Conservation (phyloP, 2,329 filamentous ascomycete genomes). For the Zymoseptoria pseudotritici region DNA sequence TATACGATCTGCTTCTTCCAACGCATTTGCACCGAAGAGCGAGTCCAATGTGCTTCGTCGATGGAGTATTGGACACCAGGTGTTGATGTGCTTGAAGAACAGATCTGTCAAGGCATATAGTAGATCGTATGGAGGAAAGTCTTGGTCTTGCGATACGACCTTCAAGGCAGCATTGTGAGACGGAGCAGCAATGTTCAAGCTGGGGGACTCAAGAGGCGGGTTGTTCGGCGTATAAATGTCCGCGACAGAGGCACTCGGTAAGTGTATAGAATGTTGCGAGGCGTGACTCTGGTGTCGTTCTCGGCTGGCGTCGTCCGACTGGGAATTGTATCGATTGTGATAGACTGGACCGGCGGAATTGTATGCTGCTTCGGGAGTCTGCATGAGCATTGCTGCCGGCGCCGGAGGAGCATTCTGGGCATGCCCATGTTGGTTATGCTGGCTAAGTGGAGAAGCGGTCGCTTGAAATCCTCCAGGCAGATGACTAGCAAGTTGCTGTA, state of each 20-base stretch:
- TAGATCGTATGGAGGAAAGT: constrained; percentile 54
- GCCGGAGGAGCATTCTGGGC: constrained; percentile 35
- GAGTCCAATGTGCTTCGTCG: constrained; percentile 69
- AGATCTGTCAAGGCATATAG: constrained; percentile 54
- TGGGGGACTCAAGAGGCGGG: constrained; percentile 51
- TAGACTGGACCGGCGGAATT: constrained; percentile 22
- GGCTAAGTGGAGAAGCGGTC: constrained; percentile 6
- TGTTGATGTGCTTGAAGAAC: constrained; percentile 58
- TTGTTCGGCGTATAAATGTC: constrained; percentile 28
- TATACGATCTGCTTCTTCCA: constrained; percentile 76
- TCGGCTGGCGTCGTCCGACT: constrained; percentile 10
- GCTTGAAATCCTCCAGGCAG: constrained; percentile 15
- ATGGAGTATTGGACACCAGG: constrained; percentile 81
- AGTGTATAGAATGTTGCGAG: constrained; percentile 14
- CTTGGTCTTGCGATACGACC: constrained; percentile 13
- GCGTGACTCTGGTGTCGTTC: constrained; percentile 18
- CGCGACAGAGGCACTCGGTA: constrained; percentile 8
- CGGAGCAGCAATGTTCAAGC: constrained; percentile 40
- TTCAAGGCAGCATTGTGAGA: constrained; percentile 9
- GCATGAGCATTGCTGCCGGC: constrained; percentile 41
- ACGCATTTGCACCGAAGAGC: constrained; percentile 66
- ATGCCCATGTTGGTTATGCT: constrained; percentile 16
- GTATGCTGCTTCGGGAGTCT: constrained; percentile 36
- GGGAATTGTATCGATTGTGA: constrained; percentile 15
- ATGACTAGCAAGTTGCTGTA: constrained; percentile 35